Evolutionary conservation across 2,329 filamentous ascomycete genomes (phyloP).

Genomic region (Aspergillus ibericus): DNA sequence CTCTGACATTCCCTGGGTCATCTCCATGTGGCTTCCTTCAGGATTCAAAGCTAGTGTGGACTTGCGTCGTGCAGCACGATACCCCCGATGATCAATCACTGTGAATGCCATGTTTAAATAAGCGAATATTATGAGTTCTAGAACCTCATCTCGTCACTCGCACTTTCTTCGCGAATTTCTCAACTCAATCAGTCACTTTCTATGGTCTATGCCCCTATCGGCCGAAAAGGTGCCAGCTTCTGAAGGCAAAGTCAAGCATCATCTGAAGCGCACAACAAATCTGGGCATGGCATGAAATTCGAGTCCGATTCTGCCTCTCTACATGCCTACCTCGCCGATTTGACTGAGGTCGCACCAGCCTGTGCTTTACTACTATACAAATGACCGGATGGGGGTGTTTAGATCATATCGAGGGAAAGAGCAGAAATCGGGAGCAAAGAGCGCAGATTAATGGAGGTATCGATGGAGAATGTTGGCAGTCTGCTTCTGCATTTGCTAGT

Average conservation of each 20-base stretch:
- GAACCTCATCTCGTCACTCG: not conserved
- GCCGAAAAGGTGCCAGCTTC: not conserved
- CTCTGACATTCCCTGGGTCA: no score
- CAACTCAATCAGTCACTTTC: no score
- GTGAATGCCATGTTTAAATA: not conserved
- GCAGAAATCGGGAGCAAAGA: no score
- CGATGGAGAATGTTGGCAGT: not conserved
- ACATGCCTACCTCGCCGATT: no score
- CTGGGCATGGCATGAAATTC: no score
- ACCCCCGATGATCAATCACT: not conserved
- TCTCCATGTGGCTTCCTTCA: not conserved
- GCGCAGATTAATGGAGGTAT: not conserved
- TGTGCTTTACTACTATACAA: no score
- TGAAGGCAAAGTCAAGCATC: no score
- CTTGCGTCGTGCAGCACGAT: conserved; percentile 6
- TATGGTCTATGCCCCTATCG: not conserved
- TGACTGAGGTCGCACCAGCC: no score
- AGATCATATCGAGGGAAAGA: not conserved
- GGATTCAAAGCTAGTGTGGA: not conserved
- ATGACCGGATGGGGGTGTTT: no score
- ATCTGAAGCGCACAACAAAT: no score
- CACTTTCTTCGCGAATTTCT: not conserved
- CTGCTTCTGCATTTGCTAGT: not conserved
- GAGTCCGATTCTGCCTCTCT: no score
- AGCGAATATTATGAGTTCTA: not conserved